Conservation (phyloP, 371 early-diverging fungal genomes). For the Lichtheimia corymbifera region DNA sequence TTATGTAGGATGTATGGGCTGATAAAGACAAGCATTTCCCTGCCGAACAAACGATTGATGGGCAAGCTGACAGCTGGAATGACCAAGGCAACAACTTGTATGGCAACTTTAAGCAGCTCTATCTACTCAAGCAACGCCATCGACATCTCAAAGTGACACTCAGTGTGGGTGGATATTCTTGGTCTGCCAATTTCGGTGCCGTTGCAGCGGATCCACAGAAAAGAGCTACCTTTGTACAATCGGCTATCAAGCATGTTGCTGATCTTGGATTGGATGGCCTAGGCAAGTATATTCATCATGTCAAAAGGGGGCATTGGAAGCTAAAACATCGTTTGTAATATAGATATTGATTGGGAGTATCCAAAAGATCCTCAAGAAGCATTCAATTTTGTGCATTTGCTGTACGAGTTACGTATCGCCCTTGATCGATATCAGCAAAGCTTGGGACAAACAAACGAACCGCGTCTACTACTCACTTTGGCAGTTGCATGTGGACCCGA, state of each 20-base stretch:
- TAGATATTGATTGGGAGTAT: conserved; percentile 89
- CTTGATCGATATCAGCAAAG: conserved; percentile 57
- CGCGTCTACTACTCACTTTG: conserved; percentile 59
- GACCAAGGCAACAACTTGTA: conserved; percentile 66
- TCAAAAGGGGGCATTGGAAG: conserved; percentile 7
- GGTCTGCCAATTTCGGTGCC: conserved; percentile 80
- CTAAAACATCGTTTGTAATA: background rate
- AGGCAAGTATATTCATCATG: conserved; percentile 26
- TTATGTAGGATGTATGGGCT: conserved; percentile 49
- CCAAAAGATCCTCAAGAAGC: conserved; percentile 75
- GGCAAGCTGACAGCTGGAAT: conserved; percentile 59
- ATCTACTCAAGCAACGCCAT: conserved; percentile 71
- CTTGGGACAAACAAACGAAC: conserved; percentile 39
- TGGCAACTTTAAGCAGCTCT: conserved; percentile 82
- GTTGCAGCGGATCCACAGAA: conserved; percentile 61
- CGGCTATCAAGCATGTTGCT: conserved; percentile 59
- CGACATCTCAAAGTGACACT: conserved; percentile 70
- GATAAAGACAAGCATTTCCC: conserved; percentile 51
- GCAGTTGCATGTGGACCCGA: conserved; percentile 72
- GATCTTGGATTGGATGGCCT: conserved; percentile 63
- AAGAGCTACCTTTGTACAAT: conserved; percentile 62
- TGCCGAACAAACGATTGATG: conserved; percentile 45
- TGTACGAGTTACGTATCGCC: conserved; percentile 67
- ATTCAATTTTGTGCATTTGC: conserved; percentile 73
- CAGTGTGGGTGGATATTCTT: conserved; percentile 90